These are phyloP conservation scores for Stephanodiscus triporus DNA, from an alignment of 108 stramenopile genomes.

Conservation along the genomic window DNA sequence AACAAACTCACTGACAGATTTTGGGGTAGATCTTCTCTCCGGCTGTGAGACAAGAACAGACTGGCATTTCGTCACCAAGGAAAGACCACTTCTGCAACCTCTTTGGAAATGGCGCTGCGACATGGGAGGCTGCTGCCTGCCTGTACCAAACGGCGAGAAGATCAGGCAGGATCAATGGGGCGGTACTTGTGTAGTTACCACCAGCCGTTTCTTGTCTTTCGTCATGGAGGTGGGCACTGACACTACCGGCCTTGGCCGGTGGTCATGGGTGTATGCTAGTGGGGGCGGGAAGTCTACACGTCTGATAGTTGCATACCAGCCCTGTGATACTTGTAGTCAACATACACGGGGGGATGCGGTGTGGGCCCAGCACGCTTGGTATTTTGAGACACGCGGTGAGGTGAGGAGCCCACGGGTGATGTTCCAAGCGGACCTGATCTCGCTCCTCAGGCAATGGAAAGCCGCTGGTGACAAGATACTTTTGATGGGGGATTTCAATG, in stretches of 20 bases:
- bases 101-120: no score
- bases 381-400: neutral
- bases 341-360: conserved; percentile 8
- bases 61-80: no score
- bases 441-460: neutral
- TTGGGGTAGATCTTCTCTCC: no score
- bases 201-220: no score
- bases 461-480: neutral
- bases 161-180: no score
- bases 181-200: no score
- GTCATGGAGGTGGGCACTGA: neutral
- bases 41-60: no score
- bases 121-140: no score
- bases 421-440: neutral
- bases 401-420: neutral
- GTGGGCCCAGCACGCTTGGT: conserved; percentile 12
- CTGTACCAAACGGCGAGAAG: no score
- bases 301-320: conserved; percentile 2
- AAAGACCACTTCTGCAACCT: no score
- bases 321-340: neutral
- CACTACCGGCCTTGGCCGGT: conserved; percentile 2
- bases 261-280: conserved; percentile 10
- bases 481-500: conserved; percentile 6
- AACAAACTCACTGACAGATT: no score
- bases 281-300: neutral